phyloP scores from a whole-genome alignment of 225 moss, liverwort and hornwort genomes.

The Marchantia paleacea region DNA sequence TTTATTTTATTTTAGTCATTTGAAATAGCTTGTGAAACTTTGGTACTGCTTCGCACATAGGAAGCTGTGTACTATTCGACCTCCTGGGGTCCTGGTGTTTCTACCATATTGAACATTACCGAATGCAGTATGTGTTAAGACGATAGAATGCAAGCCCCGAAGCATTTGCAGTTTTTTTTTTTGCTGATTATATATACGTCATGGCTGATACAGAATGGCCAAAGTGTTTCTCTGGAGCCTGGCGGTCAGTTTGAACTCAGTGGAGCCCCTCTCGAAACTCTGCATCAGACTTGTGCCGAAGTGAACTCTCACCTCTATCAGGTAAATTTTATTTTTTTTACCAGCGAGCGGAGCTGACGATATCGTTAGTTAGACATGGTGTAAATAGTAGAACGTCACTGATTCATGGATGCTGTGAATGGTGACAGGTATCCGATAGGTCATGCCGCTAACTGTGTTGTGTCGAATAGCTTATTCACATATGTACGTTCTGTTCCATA shows the following conservation, averaged over 20 bases:
- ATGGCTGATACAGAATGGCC: conserved; percentile 51
- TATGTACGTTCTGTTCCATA: no score
- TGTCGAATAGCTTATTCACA: no score
- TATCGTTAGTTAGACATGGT: not conserved
- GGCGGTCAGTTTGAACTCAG: conserved; percentile 97
- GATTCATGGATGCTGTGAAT: no score
- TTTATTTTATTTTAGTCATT: no score
- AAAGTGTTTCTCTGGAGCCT: conserved; percentile 91
- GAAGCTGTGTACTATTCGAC: no score
- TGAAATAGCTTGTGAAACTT: no score
- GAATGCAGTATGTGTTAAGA: not conserved
- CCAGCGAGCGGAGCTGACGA: not conserved
- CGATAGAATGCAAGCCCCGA: not conserved
- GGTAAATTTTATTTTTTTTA: conserved; percentile 29
- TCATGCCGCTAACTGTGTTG: no score
- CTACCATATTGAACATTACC: no score
- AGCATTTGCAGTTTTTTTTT: not conserved
- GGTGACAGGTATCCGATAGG: no score
- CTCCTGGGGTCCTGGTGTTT: no score
- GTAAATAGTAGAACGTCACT: not conserved
- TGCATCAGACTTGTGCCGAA: conserved; percentile 94
- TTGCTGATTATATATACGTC: not conserved
- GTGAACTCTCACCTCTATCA: conserved; percentile 92
- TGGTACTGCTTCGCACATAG: no score
- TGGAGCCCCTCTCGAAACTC: conserved; percentile 79